Conservation (phyloP, 2,329 filamentous ascomycete genomes). For the Cadophora luteo-olivacea region DNA sequence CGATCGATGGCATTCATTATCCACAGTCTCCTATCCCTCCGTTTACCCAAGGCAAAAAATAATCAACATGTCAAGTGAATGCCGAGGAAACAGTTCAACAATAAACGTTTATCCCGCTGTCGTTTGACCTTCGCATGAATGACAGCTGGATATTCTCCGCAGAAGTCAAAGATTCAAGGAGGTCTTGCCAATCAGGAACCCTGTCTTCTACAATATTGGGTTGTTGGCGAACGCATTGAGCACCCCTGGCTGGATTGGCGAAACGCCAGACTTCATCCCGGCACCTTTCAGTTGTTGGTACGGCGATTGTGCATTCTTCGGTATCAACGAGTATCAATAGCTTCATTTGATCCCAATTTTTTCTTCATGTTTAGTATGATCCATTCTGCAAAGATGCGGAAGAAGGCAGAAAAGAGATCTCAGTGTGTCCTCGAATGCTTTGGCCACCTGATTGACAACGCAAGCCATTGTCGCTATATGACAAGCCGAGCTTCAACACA, state of each 20-base stretch:
- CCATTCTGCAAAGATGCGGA: too few species aligned
- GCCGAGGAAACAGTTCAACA: neutral
- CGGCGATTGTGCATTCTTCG: too few species aligned
- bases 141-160: conserved; percentile 3
- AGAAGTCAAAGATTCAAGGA: neutral
- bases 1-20: neutral
- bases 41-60: neutral
- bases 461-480: too few species aligned
- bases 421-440: too few species aligned
- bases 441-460: too few species aligned
- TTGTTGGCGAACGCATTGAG: neutral
- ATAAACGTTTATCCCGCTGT: neutral
- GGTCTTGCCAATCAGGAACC: conserved; percentile 4
- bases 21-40: neutral
- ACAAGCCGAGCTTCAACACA: too few species aligned
- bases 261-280: too few species aligned
- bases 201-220: neutral
- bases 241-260: neutral
- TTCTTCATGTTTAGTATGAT: too few species aligned
- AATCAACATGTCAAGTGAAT: neutral
- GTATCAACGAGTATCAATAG: too few species aligned
- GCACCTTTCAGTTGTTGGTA: too few species aligned
- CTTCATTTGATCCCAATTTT: too few species aligned
- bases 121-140: conserved; percentile 3
- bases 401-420: too few species aligned